Evolutionary conservation across 2,329 filamentous ascomycete species (phyloP), one percentile per base, ranked within the genome.

Genomic region (Sporothrix pallida): DNA sequence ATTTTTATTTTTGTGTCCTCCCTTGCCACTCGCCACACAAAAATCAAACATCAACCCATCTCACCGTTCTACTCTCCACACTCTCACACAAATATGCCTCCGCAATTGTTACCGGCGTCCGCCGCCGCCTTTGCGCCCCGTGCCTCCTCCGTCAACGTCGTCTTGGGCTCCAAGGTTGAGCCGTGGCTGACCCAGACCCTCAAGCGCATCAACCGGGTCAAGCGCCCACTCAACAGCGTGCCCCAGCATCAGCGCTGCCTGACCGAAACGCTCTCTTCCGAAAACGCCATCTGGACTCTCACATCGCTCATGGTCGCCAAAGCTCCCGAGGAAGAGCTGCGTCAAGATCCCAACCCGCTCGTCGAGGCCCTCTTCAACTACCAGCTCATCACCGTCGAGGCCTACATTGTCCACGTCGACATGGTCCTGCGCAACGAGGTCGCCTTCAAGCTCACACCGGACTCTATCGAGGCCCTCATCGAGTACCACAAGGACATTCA

Each of bases 371-470:
- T 98, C 76, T 94, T 93, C 88, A 97, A 97, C 88, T 96, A 95
- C 83, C 92, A 97, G 85, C 89, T 98, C 80, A 86, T 98, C 80
- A 94, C 98, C 82, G 86, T 98, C 78, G 95, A 98, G 84, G 96
- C 96, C 71, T 99, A 99, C 82, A 95, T 98, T 78, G 96, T 99
- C 75, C 95, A 98, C 83, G 94, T 99, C 83, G 96, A 99, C 86
- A 97, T 98, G 94, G 95, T 99, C 75, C 90, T 97, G 79, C 92
- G 95, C 83, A 96, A 97, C 82, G 96, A 98, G 86, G 94, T 99
- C 80, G 96, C 95, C 78, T 98, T 95, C 89, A 99, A 99, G 88
- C 89, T 99, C 80, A 98, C 95, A 31, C 89, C 91, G 74, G 96
- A 98, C 81, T 94, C 95, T 75, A 99, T 99, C 84, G 94, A 97